These are phyloP conservation scores for Phaeosphaeriaceae sp. DNA, from an alignment of 2,329 filamentous ascomycete genomes.

Conservation along the genomic window DNA sequence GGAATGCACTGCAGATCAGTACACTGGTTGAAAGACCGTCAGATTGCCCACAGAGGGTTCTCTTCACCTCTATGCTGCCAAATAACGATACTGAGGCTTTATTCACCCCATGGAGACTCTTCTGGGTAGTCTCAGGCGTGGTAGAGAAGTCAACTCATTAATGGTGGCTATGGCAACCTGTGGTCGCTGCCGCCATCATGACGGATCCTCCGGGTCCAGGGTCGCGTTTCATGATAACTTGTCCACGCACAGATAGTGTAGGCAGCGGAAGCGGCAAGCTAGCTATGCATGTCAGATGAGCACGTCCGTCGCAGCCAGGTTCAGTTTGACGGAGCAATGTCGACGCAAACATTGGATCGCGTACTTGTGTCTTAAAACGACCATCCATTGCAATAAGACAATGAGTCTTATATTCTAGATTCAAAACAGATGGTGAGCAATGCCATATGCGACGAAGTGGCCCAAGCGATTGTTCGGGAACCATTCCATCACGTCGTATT, in stretches of 20 bases:
- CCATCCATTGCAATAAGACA: too few relatives aligned
- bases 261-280: background rate
- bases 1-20: background rate
- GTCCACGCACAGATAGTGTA: background rate
- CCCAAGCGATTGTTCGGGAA: background rate
- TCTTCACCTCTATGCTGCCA: background rate
- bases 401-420: too few relatives aligned
- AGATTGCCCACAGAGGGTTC: background rate
- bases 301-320: background rate
- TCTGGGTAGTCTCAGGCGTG: background rate
- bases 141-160: background rate
- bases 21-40: background rate
- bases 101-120: too few relatives aligned
- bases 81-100: background rate
- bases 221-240: background rate
- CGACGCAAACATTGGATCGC: background rate
- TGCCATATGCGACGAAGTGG: too few relatives aligned
- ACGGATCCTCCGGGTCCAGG: background rate
- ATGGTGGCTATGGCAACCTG: background rate
- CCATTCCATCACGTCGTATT: background rate
- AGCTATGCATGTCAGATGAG: background rate
- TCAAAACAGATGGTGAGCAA: too few relatives aligned
- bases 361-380: background rate
- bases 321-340: background rate
- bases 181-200: background rate